A percentile compares a stretch with the other conserved stretches of the same genome.
Evolutionary conservation across 2,329 filamentous ascomycete species (phyloP).

Genomic region (Pyrenophora teres): DNA sequence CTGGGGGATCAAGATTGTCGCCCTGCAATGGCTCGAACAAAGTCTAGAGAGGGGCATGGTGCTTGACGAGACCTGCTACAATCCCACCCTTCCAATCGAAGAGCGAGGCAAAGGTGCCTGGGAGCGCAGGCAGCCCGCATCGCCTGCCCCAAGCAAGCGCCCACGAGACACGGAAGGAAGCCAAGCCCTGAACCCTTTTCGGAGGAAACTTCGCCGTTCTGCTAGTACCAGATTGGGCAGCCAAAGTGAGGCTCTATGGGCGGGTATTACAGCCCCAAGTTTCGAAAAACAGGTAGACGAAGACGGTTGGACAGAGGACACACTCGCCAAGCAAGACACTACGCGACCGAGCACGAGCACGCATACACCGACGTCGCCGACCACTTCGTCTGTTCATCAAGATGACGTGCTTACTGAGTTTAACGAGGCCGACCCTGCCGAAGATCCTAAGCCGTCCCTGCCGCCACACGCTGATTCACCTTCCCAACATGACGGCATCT

Average conservation of each 20-base stretch:
- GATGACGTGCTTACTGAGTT: slow-evolving; percentile 15
- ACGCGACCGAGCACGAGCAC: slow-evolving; percentile 19
- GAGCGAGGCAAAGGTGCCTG: slow-evolving; percentile 80
- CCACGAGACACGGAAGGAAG: slow-evolving; percentile 36
- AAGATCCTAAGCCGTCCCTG: slow-evolving; percentile 6
- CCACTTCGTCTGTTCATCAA: slow-evolving; percentile 7
- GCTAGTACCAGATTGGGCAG: slow-evolving; percentile 81
- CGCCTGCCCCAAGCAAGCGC: slow-evolving; percentile 49
- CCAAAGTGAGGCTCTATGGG: slow-evolving; percentile 87
- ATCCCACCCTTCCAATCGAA: slow-evolving; percentile 70
- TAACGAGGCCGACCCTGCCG: slow-evolving; percentile 26
- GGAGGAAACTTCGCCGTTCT: slow-evolving; percentile 82
- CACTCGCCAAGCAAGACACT: slow-evolving; percentile 26
- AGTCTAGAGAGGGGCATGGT: slow-evolving; percentile 87
- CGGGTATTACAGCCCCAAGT: slow-evolving; percentile 70
- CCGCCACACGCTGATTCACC: slow-evolving; percentile 36
- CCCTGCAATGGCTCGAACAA: slow-evolving; percentile 82
- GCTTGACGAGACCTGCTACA: slow-evolving; percentile 82
- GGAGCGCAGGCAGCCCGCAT: slow-evolving; percentile 53
- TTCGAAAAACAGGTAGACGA: slow-evolving; percentile 30
- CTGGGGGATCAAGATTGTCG: slow-evolving; percentile 82
- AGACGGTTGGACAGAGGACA: slow-evolving; percentile 45
- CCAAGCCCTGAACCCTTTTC: slow-evolving; percentile 52
- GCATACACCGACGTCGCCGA: slow-evolving; percentile 11
- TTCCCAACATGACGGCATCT: slow-evolving; percentile 50